These are phyloP conservation scores for Achaetomium macrosporum DNA, from an alignment of 2,329 filamentous ascomycete genomes.

Conservation along the genomic window DNA sequence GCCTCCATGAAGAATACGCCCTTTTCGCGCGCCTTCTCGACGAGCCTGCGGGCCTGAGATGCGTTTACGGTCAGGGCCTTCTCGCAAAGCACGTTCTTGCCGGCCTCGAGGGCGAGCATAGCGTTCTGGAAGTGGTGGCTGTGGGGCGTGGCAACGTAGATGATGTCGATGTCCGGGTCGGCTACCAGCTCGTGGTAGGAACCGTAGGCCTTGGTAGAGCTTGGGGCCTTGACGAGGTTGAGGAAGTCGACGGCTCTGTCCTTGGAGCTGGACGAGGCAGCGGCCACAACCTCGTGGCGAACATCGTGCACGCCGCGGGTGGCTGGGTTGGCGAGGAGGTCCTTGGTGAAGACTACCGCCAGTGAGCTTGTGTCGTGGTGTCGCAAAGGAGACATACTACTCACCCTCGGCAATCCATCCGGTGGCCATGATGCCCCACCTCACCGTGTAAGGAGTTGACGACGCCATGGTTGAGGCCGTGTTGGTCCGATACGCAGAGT, in stretches of 20 bases:
- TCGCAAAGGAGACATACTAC: slow-evolving; percentile 21
- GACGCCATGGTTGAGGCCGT: slow-evolving; percentile 21
- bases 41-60: slow-evolving; percentile 65
- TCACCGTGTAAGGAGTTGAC: slow-evolving; percentile 42
- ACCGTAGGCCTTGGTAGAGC: slow-evolving; percentile 65
- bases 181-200: slow-evolving; percentile 76
- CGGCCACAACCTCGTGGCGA: slow-evolving; percentile 70
- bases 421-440: slow-evolving; percentile 58
- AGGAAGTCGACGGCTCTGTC: slow-evolving; percentile 68
- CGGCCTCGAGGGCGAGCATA: slow-evolving; percentile 74
- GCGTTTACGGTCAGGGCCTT: slow-evolving; percentile 86
- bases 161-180: slow-evolving; percentile 72
- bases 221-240: slow-evolving; percentile 61
- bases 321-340: slow-evolving; percentile 69
- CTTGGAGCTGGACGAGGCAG: slow-evolving; percentile 69
- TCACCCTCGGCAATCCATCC: slow-evolving; percentile 53
- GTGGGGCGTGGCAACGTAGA: slow-evolving; percentile 88
- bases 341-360: slow-evolving; percentile 59
- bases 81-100: slow-evolving; percentile 86
- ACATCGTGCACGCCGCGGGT: slow-evolving; percentile 66
- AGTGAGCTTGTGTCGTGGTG: slow-evolving; percentile 4
- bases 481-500: background rate
- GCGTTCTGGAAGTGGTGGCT: slow-evolving; percentile 90
- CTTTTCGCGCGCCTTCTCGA: slow-evolving; percentile 66
- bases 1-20: slow-evolving; percentile 76